These are phyloP conservation scores for Leccinum subtestaceum DNA, from an alignment of 768 basidiomycete genomes.

Conservation along the genomic window DNA sequence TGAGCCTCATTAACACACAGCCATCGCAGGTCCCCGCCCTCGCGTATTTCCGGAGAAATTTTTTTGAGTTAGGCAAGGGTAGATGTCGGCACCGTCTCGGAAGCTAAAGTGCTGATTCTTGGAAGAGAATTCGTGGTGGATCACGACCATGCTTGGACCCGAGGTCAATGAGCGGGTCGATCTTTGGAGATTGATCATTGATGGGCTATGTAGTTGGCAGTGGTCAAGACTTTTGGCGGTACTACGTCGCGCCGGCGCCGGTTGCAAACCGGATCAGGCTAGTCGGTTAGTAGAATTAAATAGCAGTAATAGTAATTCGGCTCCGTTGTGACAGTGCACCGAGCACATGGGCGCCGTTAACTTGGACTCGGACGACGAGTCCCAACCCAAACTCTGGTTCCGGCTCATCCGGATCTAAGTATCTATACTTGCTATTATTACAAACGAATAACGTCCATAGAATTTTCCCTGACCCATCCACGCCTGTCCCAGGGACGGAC, in stretches of 20 bases:
- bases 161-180: neutral
- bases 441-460: slow-evolving; percentile 19
- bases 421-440: slow-evolving; percentile 11
- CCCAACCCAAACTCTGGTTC: slow-evolving; percentile 12
- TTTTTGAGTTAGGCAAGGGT: slow-evolving; percentile 26
- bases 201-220: neutral
- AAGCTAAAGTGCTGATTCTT: neutral
- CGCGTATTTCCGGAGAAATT: slow-evolving; percentile 38
- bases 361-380: neutral
- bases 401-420: slow-evolving; percentile 15
- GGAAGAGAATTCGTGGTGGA: slow-evolving; percentile 1
- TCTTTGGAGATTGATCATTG: neutral
- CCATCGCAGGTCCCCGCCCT: slow-evolving; percentile 38
- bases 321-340: slow-evolving; percentile 16
- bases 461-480: slow-evolving; percentile 22
- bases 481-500: slow-evolving; percentile 26
- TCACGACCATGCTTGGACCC: neutral
- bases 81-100: slow-evolving; percentile 13
- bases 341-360: neutral
- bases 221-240: neutral
- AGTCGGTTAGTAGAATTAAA: neutral
- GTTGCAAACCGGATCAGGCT: neutral
- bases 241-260: neutral
- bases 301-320: slow-evolving; percentile 14
- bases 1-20: slow-evolving; percentile 37